phyloP scores from a whole-genome alignment of 345 rosid genomes.

The Brassica carinata region DNA sequence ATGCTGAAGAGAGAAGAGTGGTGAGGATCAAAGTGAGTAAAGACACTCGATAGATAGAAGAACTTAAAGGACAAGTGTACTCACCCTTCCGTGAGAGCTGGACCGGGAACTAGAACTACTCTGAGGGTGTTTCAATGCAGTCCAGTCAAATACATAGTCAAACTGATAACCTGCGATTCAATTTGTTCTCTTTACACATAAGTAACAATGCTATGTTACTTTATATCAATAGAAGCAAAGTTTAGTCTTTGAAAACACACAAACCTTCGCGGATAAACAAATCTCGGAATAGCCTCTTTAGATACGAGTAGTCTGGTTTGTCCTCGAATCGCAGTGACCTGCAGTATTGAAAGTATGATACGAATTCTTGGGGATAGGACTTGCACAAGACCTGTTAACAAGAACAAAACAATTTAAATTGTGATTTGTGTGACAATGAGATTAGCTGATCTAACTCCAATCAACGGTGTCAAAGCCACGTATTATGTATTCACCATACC shows the following conservation, averaged over 20 bases:
- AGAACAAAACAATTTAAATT: neutral
- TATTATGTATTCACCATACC: conserved; percentile 46
- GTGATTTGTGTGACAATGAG: conserved; percentile 14
- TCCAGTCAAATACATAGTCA: conserved; percentile 89
- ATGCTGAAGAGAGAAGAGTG: conserved; percentile 41
- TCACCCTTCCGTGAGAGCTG: conserved; percentile 73
- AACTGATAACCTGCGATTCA: conserved; percentile 68
- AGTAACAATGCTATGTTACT: neutral
- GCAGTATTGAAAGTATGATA: conserved; percentile 86
- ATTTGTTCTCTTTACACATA: neutral
- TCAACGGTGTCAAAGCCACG: conserved; percentile 12
- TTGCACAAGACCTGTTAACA: conserved; percentile 69
- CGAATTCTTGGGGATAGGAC: conserved; percentile 69
- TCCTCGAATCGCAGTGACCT: conserved; percentile 81
- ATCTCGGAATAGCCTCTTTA: conserved; percentile 79
- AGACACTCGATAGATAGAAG: neutral
- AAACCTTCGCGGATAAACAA: conserved; percentile 80
- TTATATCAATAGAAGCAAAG: conserved; percentile 1
- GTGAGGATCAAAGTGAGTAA: conserved; percentile 1
- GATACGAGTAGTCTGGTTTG: conserved; percentile 83
- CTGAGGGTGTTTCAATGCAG: conserved; percentile 82
- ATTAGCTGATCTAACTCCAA: conserved; percentile 2
- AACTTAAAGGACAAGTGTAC: conserved; percentile 16
- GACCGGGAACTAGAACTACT: conserved; percentile 66
- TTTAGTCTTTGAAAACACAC: neutral